Base-by-base conservation (phyloP, 768 basidiomycete species). In the Sistotremastrum suecicum region DNA sequence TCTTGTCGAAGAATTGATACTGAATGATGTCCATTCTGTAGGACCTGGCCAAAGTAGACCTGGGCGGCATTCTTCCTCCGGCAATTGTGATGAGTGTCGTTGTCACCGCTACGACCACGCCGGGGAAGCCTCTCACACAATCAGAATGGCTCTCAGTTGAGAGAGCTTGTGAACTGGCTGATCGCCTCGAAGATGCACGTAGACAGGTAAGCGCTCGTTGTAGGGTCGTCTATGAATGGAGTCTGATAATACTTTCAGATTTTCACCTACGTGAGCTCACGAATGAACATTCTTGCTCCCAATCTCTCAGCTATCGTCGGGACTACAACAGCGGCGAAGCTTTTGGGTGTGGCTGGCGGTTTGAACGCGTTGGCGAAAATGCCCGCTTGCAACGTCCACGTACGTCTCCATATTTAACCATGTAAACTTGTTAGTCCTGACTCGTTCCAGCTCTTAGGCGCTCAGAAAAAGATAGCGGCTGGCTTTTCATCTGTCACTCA, bases 241-340 rank as follows among this genome's bases (percentile, higher is more conserved):
- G n/a, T n/a, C n/a, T n/a, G n/a, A n/a, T n/a, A n/a, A n/a, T 33
- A 36, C 4, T 39, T 46, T 1, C 57, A 92, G 85, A 99, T 98
- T 56, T 94, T 98, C 67, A 82, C 86, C 72, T 99, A 98, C 75
- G 95, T 99, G 63, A 94, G 92, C 71, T 94, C 89, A 56, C 78
- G 95, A 68, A 98, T 99, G 89, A 88, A 89, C 67, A 77, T 90
- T 47, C 83, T 99, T 58, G 94, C 95, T 54, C 95, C 95, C 58
- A 99, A 99, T 64, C 78, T 99, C 60, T 94, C 91, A 57, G 83
- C 87, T 63, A 95, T 99, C 66, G 88, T 98, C 67, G 94, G 95
- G 63, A 95, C 95, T 48, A 90, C 86, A 56, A 94, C 91, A 71
- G 95, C 95, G 45, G 95, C 95, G 41, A 99, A 99, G 70, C 67